Conservation (phyloP, 2,329 filamentous ascomycete genomes). For the Plectosphaerella plurivora region DNA sequence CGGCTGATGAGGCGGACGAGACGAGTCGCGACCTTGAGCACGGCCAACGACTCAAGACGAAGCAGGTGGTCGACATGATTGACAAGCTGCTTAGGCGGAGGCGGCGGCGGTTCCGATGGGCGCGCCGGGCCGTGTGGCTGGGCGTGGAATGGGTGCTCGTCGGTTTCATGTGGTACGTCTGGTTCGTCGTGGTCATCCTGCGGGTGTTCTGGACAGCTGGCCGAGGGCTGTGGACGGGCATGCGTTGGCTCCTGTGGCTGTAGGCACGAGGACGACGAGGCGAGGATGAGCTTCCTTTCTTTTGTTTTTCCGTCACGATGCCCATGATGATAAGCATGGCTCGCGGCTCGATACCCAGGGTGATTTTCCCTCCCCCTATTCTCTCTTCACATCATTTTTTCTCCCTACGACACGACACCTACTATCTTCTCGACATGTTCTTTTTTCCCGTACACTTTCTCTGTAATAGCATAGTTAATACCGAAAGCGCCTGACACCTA, state of each 20-base stretch:
- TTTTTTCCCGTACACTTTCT: conserved; percentile 6
- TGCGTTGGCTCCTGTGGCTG: conserved; percentile 84
- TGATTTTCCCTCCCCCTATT: too few species aligned
- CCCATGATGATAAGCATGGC: too few species aligned
- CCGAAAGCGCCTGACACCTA: too few species aligned
- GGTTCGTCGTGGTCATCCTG: conserved; percentile 79
- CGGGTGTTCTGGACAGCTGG: conserved; percentile 61
- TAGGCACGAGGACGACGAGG: conserved; percentile 20
- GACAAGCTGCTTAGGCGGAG: conserved; percentile 70
- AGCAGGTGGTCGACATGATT: conserved; percentile 74
- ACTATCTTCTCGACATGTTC: conserved; percentile 5
- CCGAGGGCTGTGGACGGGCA: conserved; percentile 51
- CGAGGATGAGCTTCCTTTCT: too few species aligned
- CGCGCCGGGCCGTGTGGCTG: conserved; percentile 73
- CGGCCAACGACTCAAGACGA: conserved; percentile 73
- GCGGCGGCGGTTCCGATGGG: conserved; percentile 64
- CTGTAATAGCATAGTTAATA: not conserved
- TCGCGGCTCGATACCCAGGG: too few species aligned
- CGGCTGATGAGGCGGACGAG: conserved; percentile 75
- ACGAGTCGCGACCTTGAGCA: conserved; percentile 72
- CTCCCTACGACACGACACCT: not conserved
- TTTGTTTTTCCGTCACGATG: too few species aligned
- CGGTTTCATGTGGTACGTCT: conserved; percentile 90
- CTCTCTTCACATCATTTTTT: too few species aligned
- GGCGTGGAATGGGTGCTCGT: conserved; percentile 84